Evolutionary conservation across 2,329 filamentous ascomycete species (phyloP), one percentile per base, ranked within the genome.

Genomic region (Arthrobotrys conoides): DNA sequence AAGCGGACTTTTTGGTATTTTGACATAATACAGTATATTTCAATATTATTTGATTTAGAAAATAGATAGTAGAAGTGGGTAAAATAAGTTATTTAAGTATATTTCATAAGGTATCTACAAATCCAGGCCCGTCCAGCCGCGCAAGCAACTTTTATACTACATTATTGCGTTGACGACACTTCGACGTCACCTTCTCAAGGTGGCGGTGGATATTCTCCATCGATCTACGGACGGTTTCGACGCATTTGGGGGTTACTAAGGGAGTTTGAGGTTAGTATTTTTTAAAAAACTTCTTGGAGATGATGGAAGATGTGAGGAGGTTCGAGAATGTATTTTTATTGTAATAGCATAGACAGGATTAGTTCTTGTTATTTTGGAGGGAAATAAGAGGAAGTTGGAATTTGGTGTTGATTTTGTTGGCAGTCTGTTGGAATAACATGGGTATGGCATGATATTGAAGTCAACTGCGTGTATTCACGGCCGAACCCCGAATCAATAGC

Each of bases 101-200:
- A 22, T 49, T 48, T 36, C 3, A 24, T 51, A 24, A 24, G 0
- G n/a, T 36, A 22, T 59, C 16, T 38, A 59, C 27, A 30, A 3
- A 14, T 6, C 27, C 8, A 46, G 44, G 44, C 44, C 44, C 44
- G 44, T 46, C 44, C 8, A 16, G 44, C 44, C 44, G 44, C 44
- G 53, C 30, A 12, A 59, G 16, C 24, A 8, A 18, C 18, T 55
- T 33, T 14, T 53, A 53, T 30, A 53, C 38, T 41, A 41, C 10
- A 20, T 48, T 9, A 48, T 48, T 68, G 70, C 22, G 70, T 73
- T 73, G 70, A 73, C 70, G 70, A 61, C 70, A 73, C 57, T 18
- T 20, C 44, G 59, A 72, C 65, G 70, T 49, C 70, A 72, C 44
- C 46, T 16, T 22, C 18, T 30, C 27, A 6, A 24, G 41, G 65